Evolutionary conservation across 2,329 filamentous ascomycete species (phyloP), one percentile per base, ranked within the genome.

Genomic region (Fusarium goolgardi): DNA sequence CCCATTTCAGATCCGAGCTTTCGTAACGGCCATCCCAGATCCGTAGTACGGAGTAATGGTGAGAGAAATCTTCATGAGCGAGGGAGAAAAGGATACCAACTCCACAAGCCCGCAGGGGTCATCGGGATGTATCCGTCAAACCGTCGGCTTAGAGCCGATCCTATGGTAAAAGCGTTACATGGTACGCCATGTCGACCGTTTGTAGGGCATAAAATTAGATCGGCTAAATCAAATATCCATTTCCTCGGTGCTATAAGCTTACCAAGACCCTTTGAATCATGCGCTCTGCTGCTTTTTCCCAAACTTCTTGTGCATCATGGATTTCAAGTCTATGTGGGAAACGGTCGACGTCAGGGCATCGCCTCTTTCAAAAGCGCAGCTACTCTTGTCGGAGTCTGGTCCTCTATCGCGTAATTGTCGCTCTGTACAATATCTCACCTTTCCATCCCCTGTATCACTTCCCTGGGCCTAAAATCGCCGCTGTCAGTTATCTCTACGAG

Each of bases 381-480:
- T 2, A 64, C 69, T 27, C 41, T 78, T 2, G 6, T 73, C 8
- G 65, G 64, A 11, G 6, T 73, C 3, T 79, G 75, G 75, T 18
- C 15, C 56, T 46, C 1, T 80, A 79, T 59, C 69, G 74, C 11
- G 6, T 78, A 7, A 15, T 73, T 10, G 49, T 73, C 15, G 72
- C 70, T 0, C 18, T 76, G 2, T 80, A 80, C 69, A 80, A 81
- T 53, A 65, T 81, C 47, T 81, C 80, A 3, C 77, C 79, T 4
- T 63, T 81, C 18, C 80, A 82, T 50, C 80, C 79, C 3, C 63
- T 82, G 23, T 70, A 68, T 58, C 68, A 69, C 11, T 76, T 82
- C 23, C 80, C 80, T 7, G 80, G 80, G 0, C 79, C 79, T 1
- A 78, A 68, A 55, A 51, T 81, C 1, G 77, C 80, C 4, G 78